These are phyloP conservation scores for Ichthyophthirius multifiliis DNA, from an alignment of 169 alveolate genomes.

Conservation along the genomic window DNA sequence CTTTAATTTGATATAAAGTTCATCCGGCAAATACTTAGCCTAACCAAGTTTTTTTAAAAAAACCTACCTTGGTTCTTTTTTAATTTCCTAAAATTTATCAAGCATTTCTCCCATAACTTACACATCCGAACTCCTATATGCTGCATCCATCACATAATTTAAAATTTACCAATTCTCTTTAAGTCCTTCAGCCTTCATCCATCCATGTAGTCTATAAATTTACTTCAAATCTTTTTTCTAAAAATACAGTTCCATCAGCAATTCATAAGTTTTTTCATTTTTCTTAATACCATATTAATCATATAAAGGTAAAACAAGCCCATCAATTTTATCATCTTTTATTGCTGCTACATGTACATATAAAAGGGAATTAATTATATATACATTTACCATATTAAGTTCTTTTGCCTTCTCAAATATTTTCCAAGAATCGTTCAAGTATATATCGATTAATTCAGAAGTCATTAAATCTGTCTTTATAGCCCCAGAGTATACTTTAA, in stretches of 20 bases:
- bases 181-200: not conserved
- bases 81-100: conserved; percentile 15
- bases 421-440: conserved; percentile 52
- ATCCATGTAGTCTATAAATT: conserved; percentile 1
- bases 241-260: conserved; percentile 22
- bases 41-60: conserved; percentile 17
- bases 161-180: conserved; percentile 10
- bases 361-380: conserved; percentile 38
- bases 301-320: conserved; percentile 57
- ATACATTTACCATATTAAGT: conserved; percentile 11
- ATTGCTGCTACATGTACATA: conserved; percentile 41
- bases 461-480: not conserved
- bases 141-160: conserved; percentile 14
- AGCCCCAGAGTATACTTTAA: conserved; percentile 58
- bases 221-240: conserved; percentile 14
- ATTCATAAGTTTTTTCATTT: conserved; percentile 44
- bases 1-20: conserved; percentile 16
- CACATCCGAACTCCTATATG: conserved; percentile 12
- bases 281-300: conserved; percentile 43
- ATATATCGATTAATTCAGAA: conserved; percentile 40
- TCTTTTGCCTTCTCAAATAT: conserved; percentile 43
- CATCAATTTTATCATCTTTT: conserved; percentile 49
- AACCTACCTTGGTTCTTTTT: conserved; percentile 18
- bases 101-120: conserved; percentile 12
- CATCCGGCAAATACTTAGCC: conserved; percentile 43